A percentile compares a stretch with the other conserved stretches of the same genome.
Conservation (phyloP, 257 asterid species). For the Oldenlandia corymbosa region DNA sequence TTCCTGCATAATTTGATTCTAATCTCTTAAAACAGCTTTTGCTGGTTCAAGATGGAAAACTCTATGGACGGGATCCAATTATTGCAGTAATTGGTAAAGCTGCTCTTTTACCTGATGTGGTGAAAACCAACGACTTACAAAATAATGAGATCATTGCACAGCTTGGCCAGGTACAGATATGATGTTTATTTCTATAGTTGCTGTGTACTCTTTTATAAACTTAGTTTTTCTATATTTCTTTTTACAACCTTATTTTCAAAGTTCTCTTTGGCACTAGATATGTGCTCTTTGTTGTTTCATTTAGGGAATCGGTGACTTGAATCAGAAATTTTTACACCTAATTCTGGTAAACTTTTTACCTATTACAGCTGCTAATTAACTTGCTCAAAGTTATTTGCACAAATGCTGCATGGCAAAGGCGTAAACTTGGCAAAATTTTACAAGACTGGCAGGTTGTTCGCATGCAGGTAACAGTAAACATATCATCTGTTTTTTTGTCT, state of each 20-base stretch:
- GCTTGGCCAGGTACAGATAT: conserved; percentile 71
- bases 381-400: conserved; percentile 81
- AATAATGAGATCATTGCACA: conserved; percentile 65
- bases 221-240: too few relatives aligned
- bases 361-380: conserved; percentile 67
- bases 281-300: background rate
- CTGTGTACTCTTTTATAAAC: background rate
- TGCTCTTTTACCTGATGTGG: conserved; percentile 69
- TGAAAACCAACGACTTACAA: conserved; percentile 65
- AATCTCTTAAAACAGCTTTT: conserved; percentile 62
- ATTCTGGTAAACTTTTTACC: conserved; percentile 23
- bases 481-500: background rate
- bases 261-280: background rate
- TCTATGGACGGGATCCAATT: conserved; percentile 76
- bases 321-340: conserved; percentile 11
- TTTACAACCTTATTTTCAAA: too few relatives aligned
- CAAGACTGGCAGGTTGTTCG: conserved; percentile 97
- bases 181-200: background rate
- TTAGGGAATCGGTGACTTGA: background rate
- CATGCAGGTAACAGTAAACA: conserved; percentile 52
- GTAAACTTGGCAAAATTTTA: conserved; percentile 92
- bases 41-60: conserved; percentile 95
- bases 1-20: conserved; percentile 27
- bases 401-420: conserved; percentile 95
- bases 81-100: conserved; percentile 84